These are phyloP conservation scores for Teunomyces aglyptinius DNA, from an alignment of 805 yeast species.

Conservation along the genomic window DNA sequence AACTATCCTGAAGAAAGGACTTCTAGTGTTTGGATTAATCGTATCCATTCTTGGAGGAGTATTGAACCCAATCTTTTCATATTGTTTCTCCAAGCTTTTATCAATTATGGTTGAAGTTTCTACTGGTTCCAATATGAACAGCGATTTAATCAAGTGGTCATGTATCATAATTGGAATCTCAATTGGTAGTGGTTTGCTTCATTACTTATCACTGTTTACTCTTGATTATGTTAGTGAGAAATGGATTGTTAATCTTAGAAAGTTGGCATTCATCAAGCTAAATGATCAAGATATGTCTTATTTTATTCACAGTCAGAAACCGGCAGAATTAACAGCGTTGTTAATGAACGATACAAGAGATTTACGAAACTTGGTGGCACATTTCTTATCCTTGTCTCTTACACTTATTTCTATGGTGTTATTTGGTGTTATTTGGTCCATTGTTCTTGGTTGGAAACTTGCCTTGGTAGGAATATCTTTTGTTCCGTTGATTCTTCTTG, in stretches of 20 bases:
- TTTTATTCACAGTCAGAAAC: conserved; percentile 41
- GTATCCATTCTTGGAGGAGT: conserved; percentile 58
- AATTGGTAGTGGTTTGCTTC: conserved; percentile 54
- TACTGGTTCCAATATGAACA: conserved; percentile 26
- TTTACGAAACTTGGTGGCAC: conserved; percentile 60
- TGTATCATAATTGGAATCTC: conserved; percentile 62
- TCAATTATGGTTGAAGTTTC: conserved; percentile 55
- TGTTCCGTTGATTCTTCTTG: conserved; percentile 57
- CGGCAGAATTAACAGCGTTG: conserved; percentile 61
- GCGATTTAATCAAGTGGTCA: conserved; percentile 61
- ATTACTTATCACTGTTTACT: conserved; percentile 49
- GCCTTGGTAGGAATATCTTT: conserved; percentile 79
- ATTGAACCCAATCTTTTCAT: conserved; percentile 76
- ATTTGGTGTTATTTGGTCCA: conserved; percentile 75
- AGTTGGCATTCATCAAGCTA: conserved; percentile 46
- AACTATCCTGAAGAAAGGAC: conserved; percentile 17
- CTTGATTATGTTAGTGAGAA: conserved; percentile 62
- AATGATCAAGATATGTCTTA: conserved; percentile 53
- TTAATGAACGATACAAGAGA: conserved; percentile 83
- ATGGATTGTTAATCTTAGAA: conserved; percentile 61
- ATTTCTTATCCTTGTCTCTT: conserved; percentile 54
- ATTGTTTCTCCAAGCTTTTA: conserved; percentile 66
- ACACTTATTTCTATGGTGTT: conserved; percentile 53
- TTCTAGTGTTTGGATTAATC: conserved; percentile 49
- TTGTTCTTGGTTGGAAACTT: conserved; percentile 80